A percentile compares a stretch with the other conserved stretches of the same genome.
These are phyloP conservation scores for Cystobasidiopsis lactophilus DNA, from an alignment of 768 basidiomycete genomes.

Conservation along the genomic window DNA sequence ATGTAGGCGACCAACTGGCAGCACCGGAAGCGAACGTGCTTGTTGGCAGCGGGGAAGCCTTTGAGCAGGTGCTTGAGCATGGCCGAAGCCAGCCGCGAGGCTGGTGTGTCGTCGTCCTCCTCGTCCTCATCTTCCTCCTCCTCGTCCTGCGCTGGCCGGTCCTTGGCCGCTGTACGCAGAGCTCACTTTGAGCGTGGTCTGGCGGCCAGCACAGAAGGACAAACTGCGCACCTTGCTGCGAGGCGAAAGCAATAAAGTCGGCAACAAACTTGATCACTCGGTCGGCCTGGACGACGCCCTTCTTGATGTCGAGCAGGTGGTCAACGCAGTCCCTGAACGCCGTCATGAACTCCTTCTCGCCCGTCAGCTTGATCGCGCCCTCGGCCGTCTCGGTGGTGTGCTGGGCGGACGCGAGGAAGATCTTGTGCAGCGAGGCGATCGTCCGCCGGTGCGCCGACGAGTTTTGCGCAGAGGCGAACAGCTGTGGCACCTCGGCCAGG, in stretches of 20 bases:
- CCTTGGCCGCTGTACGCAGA: constrained; percentile 6
- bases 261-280: constrained; percentile 59
- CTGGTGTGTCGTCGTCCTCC: constrained; percentile 39
- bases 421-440: constrained; percentile 53
- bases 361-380: constrained; percentile 34
- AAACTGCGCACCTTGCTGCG: constrained; percentile 42
- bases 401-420: constrained; percentile 43
- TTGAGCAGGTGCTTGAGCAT: constrained; percentile 49
- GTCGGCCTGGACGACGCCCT: constrained; percentile 54
- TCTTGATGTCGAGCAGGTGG: constrained; percentile 49
- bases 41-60: constrained; percentile 71
- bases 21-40: constrained; percentile 57
- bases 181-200: constrained; percentile 15
- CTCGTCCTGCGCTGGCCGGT: no score
- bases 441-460: constrained; percentile 61
- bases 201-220: neutral
- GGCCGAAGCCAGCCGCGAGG: constrained; percentile 44
- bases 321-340: constrained; percentile 35
- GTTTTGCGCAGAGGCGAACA: neutral
- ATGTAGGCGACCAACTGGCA: constrained; percentile 56
- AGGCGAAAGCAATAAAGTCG: constrained; percentile 50
- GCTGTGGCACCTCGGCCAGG: neutral
- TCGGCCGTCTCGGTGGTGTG: constrained; percentile 27
- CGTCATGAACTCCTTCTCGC: constrained; percentile 56
- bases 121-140: constrained; percentile 28